phyloP scores from a whole-genome alignment of 2,329 filamentous ascomycete genomes.

The Aspergillus ruber region DNA sequence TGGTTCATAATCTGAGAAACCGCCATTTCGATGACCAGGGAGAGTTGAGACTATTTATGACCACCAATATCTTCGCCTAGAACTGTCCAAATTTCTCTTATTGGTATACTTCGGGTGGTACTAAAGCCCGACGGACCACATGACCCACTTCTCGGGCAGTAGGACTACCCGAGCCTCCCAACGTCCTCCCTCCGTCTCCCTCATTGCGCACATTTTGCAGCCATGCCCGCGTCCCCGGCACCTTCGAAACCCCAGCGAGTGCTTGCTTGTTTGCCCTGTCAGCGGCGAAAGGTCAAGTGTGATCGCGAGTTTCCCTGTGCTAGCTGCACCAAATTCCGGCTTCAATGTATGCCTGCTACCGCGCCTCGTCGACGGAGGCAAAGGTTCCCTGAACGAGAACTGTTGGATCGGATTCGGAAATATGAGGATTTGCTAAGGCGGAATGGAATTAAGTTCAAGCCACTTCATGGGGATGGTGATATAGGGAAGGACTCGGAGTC shows the following conservation, averaged over 20 bases:
- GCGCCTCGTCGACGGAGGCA: conserved; percentile 47
- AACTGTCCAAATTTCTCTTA: too few relatives aligned
- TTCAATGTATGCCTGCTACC: conserved; percentile 52
- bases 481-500: background rate
- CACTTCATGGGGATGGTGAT: conserved; percentile 43
- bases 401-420: conserved; percentile 61
- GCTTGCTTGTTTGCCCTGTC: conserved; percentile 60
- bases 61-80: too few relatives aligned
- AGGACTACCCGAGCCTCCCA: too few relatives aligned
- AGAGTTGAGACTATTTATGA: too few relatives aligned
- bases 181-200: too few relatives aligned
- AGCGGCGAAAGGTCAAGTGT: conserved; percentile 70
- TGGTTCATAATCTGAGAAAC: too few relatives aligned
- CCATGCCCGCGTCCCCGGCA: background rate
- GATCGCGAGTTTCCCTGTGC: conserved; percentile 66
- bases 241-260: conserved; percentile 6
- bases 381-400: conserved; percentile 62
- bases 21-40: too few relatives aligned
- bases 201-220: too few relatives aligned
- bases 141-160: too few relatives aligned
- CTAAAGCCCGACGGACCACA: too few relatives aligned
- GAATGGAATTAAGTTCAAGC: conserved; percentile 63
- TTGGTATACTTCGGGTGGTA: too few relatives aligned
- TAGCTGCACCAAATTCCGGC: conserved; percentile 59
- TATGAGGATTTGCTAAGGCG: conserved; percentile 63